Evolutionary conservation across 2,329 filamentous ascomycete genomes (phyloP), one percentile per base, ranked within the genome.

Genomic region (Fusarium subglutinans): DNA sequence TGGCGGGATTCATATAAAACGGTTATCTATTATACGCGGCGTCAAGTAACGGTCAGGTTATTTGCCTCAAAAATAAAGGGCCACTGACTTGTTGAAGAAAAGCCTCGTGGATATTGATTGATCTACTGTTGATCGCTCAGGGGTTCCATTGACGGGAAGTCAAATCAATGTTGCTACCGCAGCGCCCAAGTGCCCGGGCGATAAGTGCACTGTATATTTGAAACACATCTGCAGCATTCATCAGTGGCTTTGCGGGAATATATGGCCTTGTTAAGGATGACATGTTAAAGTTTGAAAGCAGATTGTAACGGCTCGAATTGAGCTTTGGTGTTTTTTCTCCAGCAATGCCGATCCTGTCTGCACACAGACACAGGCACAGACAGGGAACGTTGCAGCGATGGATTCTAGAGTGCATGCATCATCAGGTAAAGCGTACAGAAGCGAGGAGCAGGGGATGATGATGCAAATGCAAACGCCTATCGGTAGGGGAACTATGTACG

Each of bases 331-430:
- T 56, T 30, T 56, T 28, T 44, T 45, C n/a, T 30, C 43, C 22
- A n/a, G 40, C 8, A 60, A 33, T 22, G 54, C 54, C 43, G 54
- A 60, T 63, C 61, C 26, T 58, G 33, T 37, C 47, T 47, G 12
- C 28, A 38, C 45, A 43, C 43, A 61, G 58, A 26, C n/a, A 26
- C 43, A n/a, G 40, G 33, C 45, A 43, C 43, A 40, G 50, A 43
- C 41, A 48, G 30, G 45, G n/a, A 50, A 37, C 37, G 24, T 47
- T 50, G 57, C 41, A 24, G 37, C n/a, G 44, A 54, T 61, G 63
- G 41, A 68, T 63, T 44, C 63, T 43, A 60, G 62, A 69, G 64
- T 71, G 67, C 60, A 71, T 67, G 67, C 61, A 70, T 70, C 28
- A 22, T 66, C 61, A 66, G 54, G 66, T 50, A 59, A 47, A 40